Percentiles rank a stretch among this genome's conserved stretches.
These are phyloP conservation scores for Cercophora samala DNA, from an alignment of 495 filamentous ascomycete genomes.

Conservation along the genomic window DNA sequence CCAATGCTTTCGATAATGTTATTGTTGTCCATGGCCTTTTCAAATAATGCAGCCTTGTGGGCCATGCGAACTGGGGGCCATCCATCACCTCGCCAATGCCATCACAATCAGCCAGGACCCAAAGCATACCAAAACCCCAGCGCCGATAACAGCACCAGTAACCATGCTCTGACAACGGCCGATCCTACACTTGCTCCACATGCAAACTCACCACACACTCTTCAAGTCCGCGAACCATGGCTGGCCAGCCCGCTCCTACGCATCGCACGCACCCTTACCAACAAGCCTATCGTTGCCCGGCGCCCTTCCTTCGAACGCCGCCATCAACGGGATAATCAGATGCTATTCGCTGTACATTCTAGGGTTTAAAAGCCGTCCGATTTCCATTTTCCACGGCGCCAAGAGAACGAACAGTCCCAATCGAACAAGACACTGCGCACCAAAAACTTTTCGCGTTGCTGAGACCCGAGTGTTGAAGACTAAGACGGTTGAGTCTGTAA, in stretches of 20 bases:
- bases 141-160: constrained; percentile 14
- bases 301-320: constrained; percentile 27
- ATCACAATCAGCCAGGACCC: constrained; percentile 10
- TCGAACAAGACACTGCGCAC: constrained; percentile 16
- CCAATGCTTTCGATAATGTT: not conserved
- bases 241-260: constrained; percentile 19
- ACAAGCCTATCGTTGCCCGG: constrained; percentile 25
- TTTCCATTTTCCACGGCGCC: constrained; percentile 24
- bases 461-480: constrained; percentile 17
- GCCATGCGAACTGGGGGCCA: not conserved
- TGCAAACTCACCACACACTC: constrained; percentile 22
- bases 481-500: constrained; percentile 1
- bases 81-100: not conserved
- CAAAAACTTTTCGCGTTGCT: constrained; percentile 26
- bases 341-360: constrained; percentile 41
- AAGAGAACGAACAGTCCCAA: constrained; percentile 17
- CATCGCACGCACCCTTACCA: constrained; percentile 19
- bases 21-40: not conserved
- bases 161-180: constrained; percentile 2
- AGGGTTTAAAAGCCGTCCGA: constrained; percentile 33
- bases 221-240: constrained; percentile 6
- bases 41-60: not conserved
- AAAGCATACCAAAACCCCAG: constrained; percentile 16
- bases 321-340: constrained; percentile 36
- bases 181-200: constrained; percentile 11